Base-by-base conservation (phyloP, 139 green algal species). In the Picochlorum sp. region DNA sequence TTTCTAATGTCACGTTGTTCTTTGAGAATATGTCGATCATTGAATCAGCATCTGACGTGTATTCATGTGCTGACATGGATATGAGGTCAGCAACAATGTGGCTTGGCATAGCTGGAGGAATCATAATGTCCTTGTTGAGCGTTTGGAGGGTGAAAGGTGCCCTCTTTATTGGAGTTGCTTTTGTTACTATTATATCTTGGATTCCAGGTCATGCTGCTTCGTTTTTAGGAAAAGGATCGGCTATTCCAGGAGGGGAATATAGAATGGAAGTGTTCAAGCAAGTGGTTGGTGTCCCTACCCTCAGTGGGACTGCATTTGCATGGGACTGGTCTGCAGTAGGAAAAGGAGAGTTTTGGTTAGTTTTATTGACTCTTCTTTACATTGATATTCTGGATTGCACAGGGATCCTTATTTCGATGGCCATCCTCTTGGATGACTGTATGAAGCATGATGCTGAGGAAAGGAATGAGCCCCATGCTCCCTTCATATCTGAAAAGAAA, bases 141-240 rank as follows among this genome's bases (percentile, higher is more conserved):
- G 70, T 59, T 10, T 65, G 69, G 13, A 66, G 76, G 28, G 61
- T 86, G 58, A 79, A 78, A 63, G 85, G 73, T 5, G 64, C 80
- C 14, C 76, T 90, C 63, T 81, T 89, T 33, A 59, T 77, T 7
- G 84, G 84, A 49, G 85, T 94, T 53, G 61, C 81, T 30, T 89
- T 90, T 61, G 74, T 84, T 4, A 94, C 86, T 29, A 73, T 90
- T 61, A 83, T 94, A 25, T 73, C 61, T n/a, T 94, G 86, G 86
- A 88, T 91, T 56, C 83, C 83, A 2, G 73, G 67, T 22, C 67
- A 81, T 58, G 39, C 58, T 5, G 77, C 59, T 9, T 77, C 78
- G 24, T 88, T 85, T 73, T 73, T 90, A 35, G 77, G 73, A 14
- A 26, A 32, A 14, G 32, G 20, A 14, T 71, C 67, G 26, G 44